These are phyloP conservation scores for Colletotrichum liaoningense DNA, from an alignment of 2,329 filamentous ascomycete genomes.

Conservation along the genomic window DNA sequence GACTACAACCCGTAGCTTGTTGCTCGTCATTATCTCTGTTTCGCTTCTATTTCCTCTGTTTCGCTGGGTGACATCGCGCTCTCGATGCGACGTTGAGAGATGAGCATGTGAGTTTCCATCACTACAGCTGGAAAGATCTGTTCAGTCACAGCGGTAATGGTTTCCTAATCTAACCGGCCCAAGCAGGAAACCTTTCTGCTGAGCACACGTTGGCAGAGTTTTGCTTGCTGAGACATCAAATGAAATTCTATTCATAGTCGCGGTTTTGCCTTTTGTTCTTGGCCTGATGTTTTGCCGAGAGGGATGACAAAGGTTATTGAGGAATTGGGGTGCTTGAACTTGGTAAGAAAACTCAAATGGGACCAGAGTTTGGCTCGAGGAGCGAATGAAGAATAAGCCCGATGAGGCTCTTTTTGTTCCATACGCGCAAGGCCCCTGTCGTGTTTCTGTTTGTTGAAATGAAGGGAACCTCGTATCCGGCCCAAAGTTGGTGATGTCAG, in stretches of 20 bases:
- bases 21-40: background rate
- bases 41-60: background rate
- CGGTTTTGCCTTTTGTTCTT: too few species aligned
- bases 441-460: background rate
- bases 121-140: too few species aligned
- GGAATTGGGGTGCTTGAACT: background rate
- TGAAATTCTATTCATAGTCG: slow-evolving; percentile 26
- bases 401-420: background rate
- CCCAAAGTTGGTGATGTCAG: background rate
- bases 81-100: too few species aligned
- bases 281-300: slow-evolving; percentile 12
- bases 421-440: background rate
- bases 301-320: background rate
- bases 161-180: background rate
- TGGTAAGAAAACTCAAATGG: background rate
- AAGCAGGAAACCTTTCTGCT: too few species aligned
- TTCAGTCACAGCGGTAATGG: too few species aligned
- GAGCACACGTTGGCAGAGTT: background rate
- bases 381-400: background rate
- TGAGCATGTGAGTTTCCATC: too few species aligned
- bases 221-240: slow-evolving; percentile 19
- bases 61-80: too few species aligned
- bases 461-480: background rate
- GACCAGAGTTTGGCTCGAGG: background rate
- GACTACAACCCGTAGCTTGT: slow-evolving; percentile 20